These are phyloP conservation scores for Verbena officinalis DNA, from an alignment of 257 asterid genomes.

Conservation along the genomic window DNA sequence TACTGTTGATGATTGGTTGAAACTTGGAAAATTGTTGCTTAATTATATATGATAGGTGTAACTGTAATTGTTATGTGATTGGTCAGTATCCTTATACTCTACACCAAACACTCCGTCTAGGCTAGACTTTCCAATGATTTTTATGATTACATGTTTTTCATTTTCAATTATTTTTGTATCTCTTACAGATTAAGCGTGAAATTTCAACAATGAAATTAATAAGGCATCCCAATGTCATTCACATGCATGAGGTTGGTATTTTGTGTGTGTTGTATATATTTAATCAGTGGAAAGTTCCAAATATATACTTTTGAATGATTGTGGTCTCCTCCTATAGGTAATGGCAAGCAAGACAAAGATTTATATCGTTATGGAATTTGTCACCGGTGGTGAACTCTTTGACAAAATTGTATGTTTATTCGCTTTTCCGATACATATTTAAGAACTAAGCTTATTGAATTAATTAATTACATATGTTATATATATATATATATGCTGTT, in stretches of 20 bases:
- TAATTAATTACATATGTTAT: too few species aligned
- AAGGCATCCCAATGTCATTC: slow-evolving; percentile 74
- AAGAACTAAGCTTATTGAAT: slow-evolving; percentile 3
- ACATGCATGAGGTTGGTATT: slow-evolving; percentile 61
- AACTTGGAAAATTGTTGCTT: too few species aligned
- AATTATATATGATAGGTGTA: too few species aligned
- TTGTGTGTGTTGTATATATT: not conserved
- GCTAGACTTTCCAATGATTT: not conserved
- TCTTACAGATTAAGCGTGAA: slow-evolving; percentile 69
- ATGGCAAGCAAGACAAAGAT: slow-evolving; percentile 86
- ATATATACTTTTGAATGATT: slow-evolving; percentile 11
- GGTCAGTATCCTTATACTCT: too few species aligned
- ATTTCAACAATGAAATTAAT: slow-evolving; percentile 70
- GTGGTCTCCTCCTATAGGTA: slow-evolving; percentile 41
- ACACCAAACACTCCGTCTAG: not conserved
- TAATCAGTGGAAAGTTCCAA: not conserved
- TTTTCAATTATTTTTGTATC: not conserved
- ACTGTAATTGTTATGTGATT: not conserved
- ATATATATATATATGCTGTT: not conserved
- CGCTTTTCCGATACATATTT: slow-evolving; percentile 11
- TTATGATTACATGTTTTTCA: not conserved
- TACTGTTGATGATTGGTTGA: too few species aligned
- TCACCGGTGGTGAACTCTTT: slow-evolving; percentile 78
- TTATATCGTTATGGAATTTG: slow-evolving; percentile 69
- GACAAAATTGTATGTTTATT: slow-evolving; percentile 63